Evolutionary conservation across 371 early-diverging fungal genomes (phyloP).

Genomic region (Actinomortierella wolfii): DNA sequence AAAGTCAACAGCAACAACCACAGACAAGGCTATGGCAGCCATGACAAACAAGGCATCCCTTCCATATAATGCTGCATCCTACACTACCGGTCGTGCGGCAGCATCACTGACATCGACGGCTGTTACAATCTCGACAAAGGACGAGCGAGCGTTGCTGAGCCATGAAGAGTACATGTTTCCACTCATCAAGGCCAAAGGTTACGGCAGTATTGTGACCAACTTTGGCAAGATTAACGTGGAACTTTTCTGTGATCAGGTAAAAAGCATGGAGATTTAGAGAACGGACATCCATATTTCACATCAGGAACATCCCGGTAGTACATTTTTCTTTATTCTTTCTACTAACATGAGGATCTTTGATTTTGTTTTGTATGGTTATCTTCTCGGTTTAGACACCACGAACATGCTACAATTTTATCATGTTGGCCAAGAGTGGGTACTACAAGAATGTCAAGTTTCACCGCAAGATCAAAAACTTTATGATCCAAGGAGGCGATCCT

Average conservation of each 20-base stretch:
- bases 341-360: no score
- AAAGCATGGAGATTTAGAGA: neutral
- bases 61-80: constrained; percentile 81
- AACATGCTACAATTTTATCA: constrained; percentile 91
- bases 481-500: constrained; percentile 97
- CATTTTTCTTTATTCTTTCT: no score
- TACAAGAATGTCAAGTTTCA: constrained; percentile 86
- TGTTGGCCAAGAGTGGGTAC: constrained; percentile 83
- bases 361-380: neutral
- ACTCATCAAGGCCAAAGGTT: constrained; percentile 76
- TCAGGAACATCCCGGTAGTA: no score
- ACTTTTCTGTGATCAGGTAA: constrained; percentile 76
- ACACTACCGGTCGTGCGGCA: constrained; percentile 81
- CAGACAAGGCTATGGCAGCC: constrained; percentile 36
- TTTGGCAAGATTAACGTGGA: constrained; percentile 89
- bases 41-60: constrained; percentile 54
- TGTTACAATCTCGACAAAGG: constrained; percentile 71
- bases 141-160: constrained; percentile 70
- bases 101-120: constrained; percentile 90
- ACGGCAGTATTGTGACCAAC: constrained; percentile 78
- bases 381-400: constrained; percentile 64
- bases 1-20: constrained; percentile 19
- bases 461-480: constrained; percentile 88
- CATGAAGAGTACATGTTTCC: constrained; percentile 90
- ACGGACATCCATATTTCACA: neutral